Evolutionary conservation across 306 rosid species (phyloP).

Genomic region (Elaeagnus macrophylla): DNA sequence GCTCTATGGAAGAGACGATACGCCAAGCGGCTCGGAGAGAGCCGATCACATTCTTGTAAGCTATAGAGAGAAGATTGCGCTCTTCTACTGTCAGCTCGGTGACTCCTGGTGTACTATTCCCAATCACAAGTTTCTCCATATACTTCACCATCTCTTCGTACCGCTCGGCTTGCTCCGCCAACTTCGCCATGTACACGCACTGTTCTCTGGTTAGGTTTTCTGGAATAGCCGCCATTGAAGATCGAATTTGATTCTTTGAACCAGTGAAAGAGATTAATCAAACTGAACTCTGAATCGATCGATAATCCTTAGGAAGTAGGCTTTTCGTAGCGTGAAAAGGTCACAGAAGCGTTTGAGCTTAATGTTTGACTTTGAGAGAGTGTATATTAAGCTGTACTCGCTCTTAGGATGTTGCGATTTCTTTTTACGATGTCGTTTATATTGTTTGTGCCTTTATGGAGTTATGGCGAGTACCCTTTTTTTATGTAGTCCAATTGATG

Average conservation of each 20-base stretch:
- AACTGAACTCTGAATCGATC: conserved; percentile 5
- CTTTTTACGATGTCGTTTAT: conserved; percentile 10
- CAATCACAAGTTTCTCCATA: conserved; percentile 40
- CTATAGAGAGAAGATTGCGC: conserved; percentile 33
- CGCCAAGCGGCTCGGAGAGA: conserved; percentile 38
- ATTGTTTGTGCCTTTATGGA: too few species aligned
- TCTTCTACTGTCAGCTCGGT: conserved; percentile 34
- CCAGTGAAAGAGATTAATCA: not conserved
- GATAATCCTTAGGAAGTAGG: not conserved
- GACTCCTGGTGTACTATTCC: conserved; percentile 12
- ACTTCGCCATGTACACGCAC: conserved; percentile 36
- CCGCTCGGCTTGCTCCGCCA: conserved; percentile 42
- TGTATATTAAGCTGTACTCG: not conserved
- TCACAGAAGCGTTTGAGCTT: not conserved
- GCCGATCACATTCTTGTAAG: conserved; percentile 43
- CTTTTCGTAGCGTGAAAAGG: not conserved
- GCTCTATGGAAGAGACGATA: conserved; percentile 35
- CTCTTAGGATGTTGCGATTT: not conserved
- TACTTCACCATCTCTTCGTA: conserved; percentile 38
- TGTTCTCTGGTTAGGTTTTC: conserved; percentile 31
- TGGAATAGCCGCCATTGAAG: conserved; percentile 27
- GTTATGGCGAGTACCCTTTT: too few species aligned
- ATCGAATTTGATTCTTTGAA: not conserved
- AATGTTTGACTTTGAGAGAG: not conserved
- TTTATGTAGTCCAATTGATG: too few species aligned